phyloP scores from a whole-genome alignment of 2,329 filamentous ascomycete genomes.

The Arthrobotrys iridis region DNA sequence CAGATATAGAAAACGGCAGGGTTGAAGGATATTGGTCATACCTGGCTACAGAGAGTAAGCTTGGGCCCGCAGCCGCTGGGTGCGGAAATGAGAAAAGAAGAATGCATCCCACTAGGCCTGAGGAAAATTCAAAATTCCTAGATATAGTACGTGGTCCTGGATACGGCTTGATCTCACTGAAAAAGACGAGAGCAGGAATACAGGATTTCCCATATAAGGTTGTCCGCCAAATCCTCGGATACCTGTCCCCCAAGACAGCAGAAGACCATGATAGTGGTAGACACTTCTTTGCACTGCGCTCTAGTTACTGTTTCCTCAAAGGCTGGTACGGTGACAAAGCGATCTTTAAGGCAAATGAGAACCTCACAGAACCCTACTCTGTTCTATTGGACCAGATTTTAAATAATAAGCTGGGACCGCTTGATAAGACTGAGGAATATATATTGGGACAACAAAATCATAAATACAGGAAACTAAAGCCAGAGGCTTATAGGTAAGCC shows the following conservation, averaged over 20 bases:
- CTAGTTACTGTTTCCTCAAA: constrained; percentile 27
- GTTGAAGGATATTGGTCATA: constrained; percentile 26
- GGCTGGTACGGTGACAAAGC: not conserved
- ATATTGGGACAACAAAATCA: constrained; percentile 7
- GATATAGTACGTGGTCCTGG: constrained; percentile 5
- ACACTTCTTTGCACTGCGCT: not conserved
- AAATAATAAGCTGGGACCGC: not conserved
- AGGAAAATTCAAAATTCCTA: not conserved
- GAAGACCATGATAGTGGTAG: not conserved
- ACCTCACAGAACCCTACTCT: constrained; percentile 20
- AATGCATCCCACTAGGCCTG: not conserved
- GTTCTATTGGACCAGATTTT: not conserved
- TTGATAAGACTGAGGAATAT: not conserved
- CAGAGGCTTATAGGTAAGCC: not conserved
- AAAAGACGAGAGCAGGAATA: not conserved
- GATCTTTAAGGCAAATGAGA: too few relatives aligned
- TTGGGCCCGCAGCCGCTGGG: not conserved
- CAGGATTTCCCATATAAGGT: constrained; percentile 18
- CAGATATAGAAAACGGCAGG: not conserved
- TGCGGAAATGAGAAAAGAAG: not conserved
- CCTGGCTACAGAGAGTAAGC: constrained; percentile 19
- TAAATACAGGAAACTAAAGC: constrained; percentile 1
- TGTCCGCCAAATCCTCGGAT: constrained; percentile 8
- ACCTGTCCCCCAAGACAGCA: not conserved
- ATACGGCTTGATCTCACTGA: constrained; percentile 7